Percentiles rank a stretch among this genome's conserved stretches.
phyloP scores from a whole-genome alignment of 495 filamentous ascomycete genomes.

The Penicillium mononematosum region DNA sequence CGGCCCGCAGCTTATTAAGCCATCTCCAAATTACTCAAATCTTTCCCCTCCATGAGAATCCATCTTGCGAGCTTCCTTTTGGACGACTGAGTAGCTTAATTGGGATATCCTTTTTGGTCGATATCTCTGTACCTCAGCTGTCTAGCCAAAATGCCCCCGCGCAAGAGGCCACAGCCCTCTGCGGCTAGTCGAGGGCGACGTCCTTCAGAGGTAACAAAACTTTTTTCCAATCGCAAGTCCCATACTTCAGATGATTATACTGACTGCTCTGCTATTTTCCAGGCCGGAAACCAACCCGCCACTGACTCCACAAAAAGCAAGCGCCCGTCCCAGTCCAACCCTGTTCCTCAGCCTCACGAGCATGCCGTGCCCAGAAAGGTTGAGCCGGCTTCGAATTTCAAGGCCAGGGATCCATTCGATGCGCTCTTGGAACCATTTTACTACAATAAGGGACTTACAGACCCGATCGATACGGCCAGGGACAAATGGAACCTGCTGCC shows the following conservation, averaged over 20 bases:
- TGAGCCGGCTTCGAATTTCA: conserved; percentile 25
- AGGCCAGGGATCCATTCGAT: conserved; percentile 62
- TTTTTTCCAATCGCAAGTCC: conserved; percentile 22
- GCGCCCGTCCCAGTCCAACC: conserved; percentile 21
- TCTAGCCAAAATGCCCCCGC: conserved; percentile 31
- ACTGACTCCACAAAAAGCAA: conserved; percentile 17
- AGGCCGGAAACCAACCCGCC: conserved; percentile 12
- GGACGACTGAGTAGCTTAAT: conserved; percentile 16
- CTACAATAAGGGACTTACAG: conserved; percentile 87
- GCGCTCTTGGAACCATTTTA: conserved; percentile 93
- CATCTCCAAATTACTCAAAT: conserved; percentile 30
- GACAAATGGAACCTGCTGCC: conserved; percentile 98
- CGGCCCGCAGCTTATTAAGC: conserved; percentile 25
- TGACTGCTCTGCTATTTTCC: not conserved
- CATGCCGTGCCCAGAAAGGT: conserved; percentile 9
- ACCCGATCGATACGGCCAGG: conserved; percentile 86
- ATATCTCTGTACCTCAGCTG: conserved; percentile 2
- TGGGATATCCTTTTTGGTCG: not conserved
- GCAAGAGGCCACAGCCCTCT: conserved; percentile 31
- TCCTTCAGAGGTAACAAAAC: conserved; percentile 34
- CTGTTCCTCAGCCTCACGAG: conserved; percentile 12
- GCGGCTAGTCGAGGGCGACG: conserved; percentile 24
- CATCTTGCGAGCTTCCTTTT: conserved; percentile 6
- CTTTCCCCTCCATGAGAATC: conserved; percentile 25
- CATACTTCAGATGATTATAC: conserved; percentile 6